Percentiles rank a stretch among this genome's conserved stretches.
Evolutionary conservation across 2,329 filamentous ascomycete genomes (phyloP).

Genomic region (Neospermospora avenae): DNA sequence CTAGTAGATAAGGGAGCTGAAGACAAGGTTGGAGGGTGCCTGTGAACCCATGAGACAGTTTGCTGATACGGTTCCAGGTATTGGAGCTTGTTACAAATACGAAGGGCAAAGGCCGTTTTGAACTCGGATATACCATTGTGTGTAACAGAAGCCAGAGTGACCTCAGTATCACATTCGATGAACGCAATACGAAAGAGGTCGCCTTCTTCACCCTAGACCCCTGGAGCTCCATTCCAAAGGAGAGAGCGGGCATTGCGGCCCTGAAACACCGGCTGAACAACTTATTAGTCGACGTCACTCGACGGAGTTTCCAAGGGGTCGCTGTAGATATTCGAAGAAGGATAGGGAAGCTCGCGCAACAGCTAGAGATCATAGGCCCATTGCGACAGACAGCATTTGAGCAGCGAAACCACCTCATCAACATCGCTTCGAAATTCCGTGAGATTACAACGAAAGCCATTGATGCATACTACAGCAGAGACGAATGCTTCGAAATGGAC

Average conservation of each 20-base stretch:
- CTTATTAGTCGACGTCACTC: neutral
- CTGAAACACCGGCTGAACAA: too few relatives aligned
- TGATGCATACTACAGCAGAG: slow-evolving; percentile 7
- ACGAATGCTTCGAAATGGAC: slow-evolving; percentile 11
- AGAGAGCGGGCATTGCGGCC: too few relatives aligned
- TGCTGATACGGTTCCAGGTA: slow-evolving; percentile 1
- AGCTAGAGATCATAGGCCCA: too few relatives aligned
- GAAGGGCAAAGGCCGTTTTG: neutral
- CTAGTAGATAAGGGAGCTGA: slow-evolving; percentile 31
- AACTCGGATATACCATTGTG: slow-evolving; percentile 13
- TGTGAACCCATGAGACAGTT: neutral
- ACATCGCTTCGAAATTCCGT: too few relatives aligned
- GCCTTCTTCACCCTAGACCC: too few relatives aligned
- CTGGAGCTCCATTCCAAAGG: too few relatives aligned
- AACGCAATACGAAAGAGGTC: neutral
- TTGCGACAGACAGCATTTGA: too few relatives aligned
- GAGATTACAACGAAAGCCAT: too few relatives aligned
- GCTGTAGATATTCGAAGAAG: too few relatives aligned
- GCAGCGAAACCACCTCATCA: too few relatives aligned
- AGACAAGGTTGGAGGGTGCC: neutral
- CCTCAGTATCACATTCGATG: neutral
- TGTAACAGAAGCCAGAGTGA: slow-evolving; percentile 13
- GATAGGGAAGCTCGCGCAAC: too few relatives aligned
- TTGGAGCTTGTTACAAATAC: neutral
- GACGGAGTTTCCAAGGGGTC: too few relatives aligned